phyloP scores from a whole-genome alignment of 2,329 filamentous ascomycete species.

The Diaporthe vaccinii region DNA sequence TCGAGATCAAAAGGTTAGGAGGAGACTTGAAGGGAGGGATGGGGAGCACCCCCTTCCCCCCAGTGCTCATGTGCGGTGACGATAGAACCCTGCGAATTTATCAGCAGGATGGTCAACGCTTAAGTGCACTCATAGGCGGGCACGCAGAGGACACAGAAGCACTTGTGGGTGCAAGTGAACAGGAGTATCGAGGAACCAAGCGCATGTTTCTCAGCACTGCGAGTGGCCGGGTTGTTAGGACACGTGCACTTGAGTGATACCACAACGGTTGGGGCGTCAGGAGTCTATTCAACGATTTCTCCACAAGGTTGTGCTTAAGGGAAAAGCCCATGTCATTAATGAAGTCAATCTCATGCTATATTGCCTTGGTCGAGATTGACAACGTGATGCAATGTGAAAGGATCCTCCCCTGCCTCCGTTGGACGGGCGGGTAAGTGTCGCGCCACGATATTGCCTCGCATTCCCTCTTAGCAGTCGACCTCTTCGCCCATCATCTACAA shows the following conservation, averaged over 20 bases:
- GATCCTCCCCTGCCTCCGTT: not conserved
- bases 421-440: not conserved
- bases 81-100: not conserved
- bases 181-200: not conserved
- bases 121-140: not conserved
- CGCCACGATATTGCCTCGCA: not conserved
- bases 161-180: not conserved
- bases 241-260: slow-evolving; percentile 21
- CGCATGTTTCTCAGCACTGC: slow-evolving; percentile 21
- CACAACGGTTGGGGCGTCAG: slow-evolving; percentile 31
- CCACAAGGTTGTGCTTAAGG: slow-evolving; percentile 25
- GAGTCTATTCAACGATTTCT: slow-evolving; percentile 35
- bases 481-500: slow-evolving; percentile 21
- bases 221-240: not conserved
- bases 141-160: not conserved
- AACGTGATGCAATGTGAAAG: not conserved
- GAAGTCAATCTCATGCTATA: slow-evolving; percentile 26
- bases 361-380: not conserved
- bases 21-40: not conserved
- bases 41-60: not conserved
- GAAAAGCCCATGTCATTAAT: slow-evolving; percentile 31
- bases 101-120: not conserved
- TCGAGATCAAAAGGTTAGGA: not conserved
- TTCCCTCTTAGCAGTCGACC: not conserved
- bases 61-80: not conserved